phyloP scores from a whole-genome alignment of 768 basidiomycete species.

The Ramaria sp. region DNA sequence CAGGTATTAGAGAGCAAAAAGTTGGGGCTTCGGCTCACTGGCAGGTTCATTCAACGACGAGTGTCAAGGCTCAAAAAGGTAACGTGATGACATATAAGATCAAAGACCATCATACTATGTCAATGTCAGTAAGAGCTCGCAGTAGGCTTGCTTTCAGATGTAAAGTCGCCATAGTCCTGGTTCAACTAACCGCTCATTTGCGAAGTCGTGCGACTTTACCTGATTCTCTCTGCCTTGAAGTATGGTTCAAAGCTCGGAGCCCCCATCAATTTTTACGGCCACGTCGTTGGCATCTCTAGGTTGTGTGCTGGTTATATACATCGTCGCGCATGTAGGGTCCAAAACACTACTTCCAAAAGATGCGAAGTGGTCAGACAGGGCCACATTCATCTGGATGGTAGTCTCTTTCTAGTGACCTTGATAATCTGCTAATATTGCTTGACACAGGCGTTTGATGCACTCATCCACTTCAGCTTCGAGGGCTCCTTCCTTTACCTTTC shows the following conservation, averaged over 20 bases:
- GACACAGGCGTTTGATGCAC: conserved; percentile 61
- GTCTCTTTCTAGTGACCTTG: background rate
- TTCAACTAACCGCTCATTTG: no score
- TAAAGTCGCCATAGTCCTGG: no score
- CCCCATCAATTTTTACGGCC: conserved; percentile 34
- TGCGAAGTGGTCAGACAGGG: conserved; percentile 51
- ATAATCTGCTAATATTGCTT: background rate
- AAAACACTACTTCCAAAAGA: conserved; percentile 52
- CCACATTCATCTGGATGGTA: conserved; percentile 74
- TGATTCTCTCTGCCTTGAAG: background rate
- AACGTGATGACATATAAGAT: no score
- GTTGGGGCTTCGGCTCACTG: no score
- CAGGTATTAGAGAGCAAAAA: no score
- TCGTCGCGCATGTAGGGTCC: conserved; percentile 43
- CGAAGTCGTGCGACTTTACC: no score
- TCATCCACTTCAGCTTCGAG: conserved; percentile 72
- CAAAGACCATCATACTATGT: no score
- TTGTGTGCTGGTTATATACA: conserved; percentile 41
- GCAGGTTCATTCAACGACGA: no score
- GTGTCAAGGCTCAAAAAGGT: no score
- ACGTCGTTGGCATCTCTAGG: conserved; percentile 57
- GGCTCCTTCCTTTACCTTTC: conserved; percentile 75
- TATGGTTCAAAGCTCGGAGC: conserved; percentile 1
- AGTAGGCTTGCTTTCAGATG: no score
- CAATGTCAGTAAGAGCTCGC: no score